Percentiles rank a stretch among this genome's conserved stretches.
phyloP scores from a whole-genome alignment of 2,329 filamentous ascomycete species.

The Trichoderma brevicompactum region DNA sequence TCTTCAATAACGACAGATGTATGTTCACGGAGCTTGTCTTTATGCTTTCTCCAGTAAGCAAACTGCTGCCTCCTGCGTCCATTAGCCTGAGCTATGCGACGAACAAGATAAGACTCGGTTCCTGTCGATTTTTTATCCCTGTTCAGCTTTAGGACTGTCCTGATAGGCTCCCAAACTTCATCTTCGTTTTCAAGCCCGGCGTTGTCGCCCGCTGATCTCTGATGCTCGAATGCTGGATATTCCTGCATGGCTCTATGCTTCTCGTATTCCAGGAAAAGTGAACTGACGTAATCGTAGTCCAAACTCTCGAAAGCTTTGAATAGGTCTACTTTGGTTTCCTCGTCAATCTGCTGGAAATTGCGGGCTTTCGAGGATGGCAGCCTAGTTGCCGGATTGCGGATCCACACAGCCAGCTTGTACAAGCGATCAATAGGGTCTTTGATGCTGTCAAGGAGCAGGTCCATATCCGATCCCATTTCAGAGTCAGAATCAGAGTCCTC shows the following conservation, averaged over 20 bases:
- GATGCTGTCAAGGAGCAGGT: slow-evolving; percentile 8
- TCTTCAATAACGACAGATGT: background rate
- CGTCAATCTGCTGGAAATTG: slow-evolving; percentile 16
- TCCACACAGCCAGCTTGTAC: slow-evolving; percentile 25
- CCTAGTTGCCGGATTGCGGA: slow-evolving; percentile 21
- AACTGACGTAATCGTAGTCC: slow-evolving; percentile 15
- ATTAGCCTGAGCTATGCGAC: slow-evolving; percentile 18
- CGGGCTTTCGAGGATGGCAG: slow-evolving; percentile 14
- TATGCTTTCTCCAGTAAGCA: slow-evolving; percentile 25
- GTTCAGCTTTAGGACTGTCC: background rate
- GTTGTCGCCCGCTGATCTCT: background rate
- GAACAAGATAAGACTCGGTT: slow-evolving; percentile 8
- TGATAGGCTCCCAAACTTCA: slow-evolving; percentile 15
- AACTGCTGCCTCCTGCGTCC: slow-evolving; percentile 18
- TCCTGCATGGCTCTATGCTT: slow-evolving; percentile 21
- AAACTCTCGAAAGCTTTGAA: background rate
- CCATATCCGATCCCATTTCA: slow-evolving; percentile 13
- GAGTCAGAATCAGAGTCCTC: slow-evolving; percentile 11
- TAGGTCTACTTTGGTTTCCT: slow-evolving; percentile 4
- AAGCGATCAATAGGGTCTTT: slow-evolving; percentile 25
- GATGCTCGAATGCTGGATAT: background rate
- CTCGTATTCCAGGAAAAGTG: slow-evolving; percentile 24
- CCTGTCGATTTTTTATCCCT: background rate
- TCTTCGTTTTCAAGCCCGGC: background rate
- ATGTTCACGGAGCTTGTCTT: slow-evolving; percentile 17